phyloP scores from a whole-genome alignment of 2,329 filamentous ascomycete genomes.

The Arthrocladium fulminans region DNA sequence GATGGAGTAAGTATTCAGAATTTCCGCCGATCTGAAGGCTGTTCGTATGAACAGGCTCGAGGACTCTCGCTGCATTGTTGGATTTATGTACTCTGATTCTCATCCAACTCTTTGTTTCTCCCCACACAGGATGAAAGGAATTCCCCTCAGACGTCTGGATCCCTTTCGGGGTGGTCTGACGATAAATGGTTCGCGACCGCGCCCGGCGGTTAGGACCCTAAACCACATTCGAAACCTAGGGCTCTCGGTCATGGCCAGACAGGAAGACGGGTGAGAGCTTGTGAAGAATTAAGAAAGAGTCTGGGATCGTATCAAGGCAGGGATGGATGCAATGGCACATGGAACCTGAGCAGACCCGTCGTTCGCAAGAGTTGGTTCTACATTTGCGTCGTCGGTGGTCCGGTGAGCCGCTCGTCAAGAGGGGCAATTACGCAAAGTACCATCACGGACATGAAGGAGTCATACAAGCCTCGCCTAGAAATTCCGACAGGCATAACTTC shows the following conservation, averaged over 20 bases:
- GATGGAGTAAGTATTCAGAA: background rate
- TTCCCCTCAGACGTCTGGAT: slow-evolving; percentile 6
- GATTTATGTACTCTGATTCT: slow-evolving; percentile 1
- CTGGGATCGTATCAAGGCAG: background rate
- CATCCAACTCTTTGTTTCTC: background rate
- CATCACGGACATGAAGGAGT: slow-evolving; percentile 4
- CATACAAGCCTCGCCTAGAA: background rate
- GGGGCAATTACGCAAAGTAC: background rate
- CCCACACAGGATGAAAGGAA: slow-evolving; percentile 7
- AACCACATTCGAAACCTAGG: background rate
- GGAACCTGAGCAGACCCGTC: background rate
- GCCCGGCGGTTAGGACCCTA: background rate
- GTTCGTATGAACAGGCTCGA: background rate
- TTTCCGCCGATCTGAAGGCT: background rate
- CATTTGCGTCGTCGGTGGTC: background rate
- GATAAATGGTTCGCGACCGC: background rate
- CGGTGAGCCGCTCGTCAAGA: background rate
- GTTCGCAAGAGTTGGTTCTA: background rate
- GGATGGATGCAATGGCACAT: background rate
- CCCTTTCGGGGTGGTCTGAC: background rate
- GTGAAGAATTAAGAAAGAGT: background rate
- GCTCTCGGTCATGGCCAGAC: background rate
- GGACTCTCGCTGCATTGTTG: background rate
- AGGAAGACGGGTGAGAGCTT: background rate
- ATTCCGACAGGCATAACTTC: too few relatives aligned